Conservation (phyloP, 2,329 filamentous ascomycete genomes). For the Xylariaceae sp. region DNA sequence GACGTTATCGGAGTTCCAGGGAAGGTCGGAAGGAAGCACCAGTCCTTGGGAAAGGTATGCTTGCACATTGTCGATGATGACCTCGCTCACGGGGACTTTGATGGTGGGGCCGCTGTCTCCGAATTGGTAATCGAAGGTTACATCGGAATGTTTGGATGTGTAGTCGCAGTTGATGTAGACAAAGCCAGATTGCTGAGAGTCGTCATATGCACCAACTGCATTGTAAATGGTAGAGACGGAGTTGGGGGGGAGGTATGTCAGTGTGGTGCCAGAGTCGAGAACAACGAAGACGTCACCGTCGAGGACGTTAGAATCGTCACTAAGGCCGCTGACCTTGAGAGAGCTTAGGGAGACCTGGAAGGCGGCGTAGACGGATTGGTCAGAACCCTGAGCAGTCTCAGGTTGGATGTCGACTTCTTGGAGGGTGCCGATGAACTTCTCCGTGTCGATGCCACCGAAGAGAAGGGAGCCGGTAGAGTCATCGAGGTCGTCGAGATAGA, state of each 20-base stretch:
- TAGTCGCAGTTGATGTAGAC: constrained; percentile 40
- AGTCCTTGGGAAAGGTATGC: constrained; percentile 21
- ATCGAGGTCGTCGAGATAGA: constrained; percentile 57
- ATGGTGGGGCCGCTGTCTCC: constrained; percentile 32
- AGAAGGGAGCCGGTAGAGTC: constrained; percentile 60
- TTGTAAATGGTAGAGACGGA: constrained; percentile 40
- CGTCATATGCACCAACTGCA: constrained; percentile 37
- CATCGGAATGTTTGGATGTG: constrained; percentile 26
- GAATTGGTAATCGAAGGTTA: constrained; percentile 40
- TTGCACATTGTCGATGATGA: constrained; percentile 39
- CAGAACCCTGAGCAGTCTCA: constrained; percentile 29
- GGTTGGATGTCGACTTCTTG: constrained; percentile 51
- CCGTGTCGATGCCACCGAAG: constrained; percentile 66
- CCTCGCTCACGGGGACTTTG: constrained; percentile 30
- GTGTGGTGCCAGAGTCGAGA: constrained; percentile 65
- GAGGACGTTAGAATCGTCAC: constrained; percentile 27
- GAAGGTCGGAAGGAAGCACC: constrained; percentile 25
- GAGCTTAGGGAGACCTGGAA: constrained; percentile 38
- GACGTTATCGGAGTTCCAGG: constrained; percentile 39
- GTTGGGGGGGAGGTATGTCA: constrained; percentile 57
- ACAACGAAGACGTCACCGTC: constrained; percentile 41
- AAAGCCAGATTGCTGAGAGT: constrained; percentile 32
- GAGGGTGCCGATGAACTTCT: constrained; percentile 59
- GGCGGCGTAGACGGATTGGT: constrained; percentile 34
- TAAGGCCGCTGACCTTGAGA: constrained; percentile 35